Conservation (phyloP, 768 basidiomycete genomes). For the Auricularia cornea region DNA sequence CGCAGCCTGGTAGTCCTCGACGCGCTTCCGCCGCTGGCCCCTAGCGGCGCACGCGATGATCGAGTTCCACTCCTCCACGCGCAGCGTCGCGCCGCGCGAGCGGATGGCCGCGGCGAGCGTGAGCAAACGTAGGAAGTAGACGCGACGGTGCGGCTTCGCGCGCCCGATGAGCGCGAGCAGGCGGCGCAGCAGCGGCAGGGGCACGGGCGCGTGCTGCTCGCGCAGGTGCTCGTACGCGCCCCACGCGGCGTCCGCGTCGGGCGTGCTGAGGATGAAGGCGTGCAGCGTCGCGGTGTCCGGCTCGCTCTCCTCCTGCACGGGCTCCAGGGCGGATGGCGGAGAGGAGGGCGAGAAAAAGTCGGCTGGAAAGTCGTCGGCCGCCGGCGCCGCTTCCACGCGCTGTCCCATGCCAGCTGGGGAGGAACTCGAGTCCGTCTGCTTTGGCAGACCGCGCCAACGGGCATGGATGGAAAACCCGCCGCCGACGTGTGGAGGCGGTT, state of each 20-base stretch:
- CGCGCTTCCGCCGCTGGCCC: conserved; percentile 50
- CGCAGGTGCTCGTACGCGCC: not conserved
- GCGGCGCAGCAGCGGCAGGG: conserved; percentile 37
- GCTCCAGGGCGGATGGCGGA: too few relatives aligned
- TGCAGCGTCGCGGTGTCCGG: not conserved
- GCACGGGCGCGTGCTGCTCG: not conserved
- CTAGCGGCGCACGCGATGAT: conserved; percentile 60
- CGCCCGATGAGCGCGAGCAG: conserved; percentile 51
- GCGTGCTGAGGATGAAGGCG: not conserved
- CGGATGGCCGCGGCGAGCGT: conserved; percentile 55
- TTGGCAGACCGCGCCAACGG: too few relatives aligned
- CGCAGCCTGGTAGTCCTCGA: conserved; percentile 51
- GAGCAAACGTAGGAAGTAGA: conserved; percentile 55
- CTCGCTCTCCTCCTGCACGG: not conserved
- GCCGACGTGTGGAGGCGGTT: not conserved
- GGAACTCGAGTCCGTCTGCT: not conserved
- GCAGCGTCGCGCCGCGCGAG: conserved; percentile 43
- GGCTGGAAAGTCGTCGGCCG: not conserved
- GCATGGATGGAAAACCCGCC: not conserved
- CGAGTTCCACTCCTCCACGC: conserved; percentile 68
- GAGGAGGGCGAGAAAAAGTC: not conserved
- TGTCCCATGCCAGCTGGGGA: not conserved
- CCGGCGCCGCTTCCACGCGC: not conserved
- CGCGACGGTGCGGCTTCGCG: conserved; percentile 47
- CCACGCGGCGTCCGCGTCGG: not conserved